Evolutionary conservation across 164 flowering plant species (phyloP).

Genomic region (Aristolochia californica): DNA sequence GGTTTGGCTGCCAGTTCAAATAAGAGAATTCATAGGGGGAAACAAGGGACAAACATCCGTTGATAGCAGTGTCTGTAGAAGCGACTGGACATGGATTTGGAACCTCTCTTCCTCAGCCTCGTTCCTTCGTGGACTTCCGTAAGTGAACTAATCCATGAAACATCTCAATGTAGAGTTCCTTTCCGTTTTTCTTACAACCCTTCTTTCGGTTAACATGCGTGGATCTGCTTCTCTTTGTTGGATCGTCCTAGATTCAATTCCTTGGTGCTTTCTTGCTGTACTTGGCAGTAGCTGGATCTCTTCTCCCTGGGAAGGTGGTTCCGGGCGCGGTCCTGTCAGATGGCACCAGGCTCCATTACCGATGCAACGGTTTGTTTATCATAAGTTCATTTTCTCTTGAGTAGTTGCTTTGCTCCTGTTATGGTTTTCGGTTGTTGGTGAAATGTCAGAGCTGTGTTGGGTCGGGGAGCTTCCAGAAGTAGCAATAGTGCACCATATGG

Average conservation of each 20-base stretch:
- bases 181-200: constrained; percentile 4
- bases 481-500: too few relatives aligned
- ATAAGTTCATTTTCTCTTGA: not conserved
- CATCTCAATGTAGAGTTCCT: not conserved
- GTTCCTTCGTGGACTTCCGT: constrained; percentile 1
- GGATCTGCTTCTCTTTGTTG: not conserved
- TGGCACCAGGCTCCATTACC: constrained; percentile 65
- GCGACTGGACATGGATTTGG: not conserved
- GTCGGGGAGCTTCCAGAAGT: not conserved
- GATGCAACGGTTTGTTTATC: constrained; percentile 61
- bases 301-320: constrained; percentile 65
- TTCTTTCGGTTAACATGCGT: too few relatives aligned
- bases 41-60: too few relatives aligned
- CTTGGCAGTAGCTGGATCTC: constrained; percentile 54
- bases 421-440: not conserved
- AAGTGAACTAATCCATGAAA: not conserved
- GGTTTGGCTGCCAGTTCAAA: too few relatives aligned
- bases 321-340: constrained; percentile 61
- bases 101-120: not conserved
- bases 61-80: not conserved
- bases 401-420: not conserved
- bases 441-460: not conserved
- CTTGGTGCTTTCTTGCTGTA: constrained; percentile 46
- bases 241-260: constrained; percentile 31
- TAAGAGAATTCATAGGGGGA: too few relatives aligned